Percentiles rank a stretch among this genome's conserved stretches.
Evolutionary conservation across 2,329 filamentous ascomycete species (phyloP).

Genomic region (Xylaria sp.): DNA sequence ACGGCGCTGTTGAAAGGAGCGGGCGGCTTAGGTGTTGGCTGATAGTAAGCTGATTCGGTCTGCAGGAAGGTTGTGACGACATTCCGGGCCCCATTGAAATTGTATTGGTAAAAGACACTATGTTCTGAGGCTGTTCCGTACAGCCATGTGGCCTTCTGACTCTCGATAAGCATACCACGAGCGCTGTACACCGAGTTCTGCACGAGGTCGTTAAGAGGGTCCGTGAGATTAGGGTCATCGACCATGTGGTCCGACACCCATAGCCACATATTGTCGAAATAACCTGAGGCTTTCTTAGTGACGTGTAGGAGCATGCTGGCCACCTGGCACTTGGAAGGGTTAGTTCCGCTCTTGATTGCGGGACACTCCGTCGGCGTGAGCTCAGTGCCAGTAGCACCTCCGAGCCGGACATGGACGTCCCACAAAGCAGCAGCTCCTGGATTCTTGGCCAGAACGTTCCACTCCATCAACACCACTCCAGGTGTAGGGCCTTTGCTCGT

Average conservation of each 20-base stretch:
- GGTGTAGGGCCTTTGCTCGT: conserved; percentile 68
- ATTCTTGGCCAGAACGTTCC: conserved; percentile 62
- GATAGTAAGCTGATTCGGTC: conserved; percentile 78
- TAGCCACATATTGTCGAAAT: conserved; percentile 60
- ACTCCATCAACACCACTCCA: conserved; percentile 72
- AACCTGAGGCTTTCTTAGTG: conserved; percentile 53
- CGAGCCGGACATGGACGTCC: conserved; percentile 82
- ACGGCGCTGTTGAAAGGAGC: conserved; percentile 63
- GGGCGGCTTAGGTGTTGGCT: conserved; percentile 70
- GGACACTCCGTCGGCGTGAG: conserved; percentile 72
- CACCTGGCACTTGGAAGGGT: conserved; percentile 53
- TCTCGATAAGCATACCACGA: conserved; percentile 62
- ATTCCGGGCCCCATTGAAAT: conserved; percentile 69
- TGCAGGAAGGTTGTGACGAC: conserved; percentile 74
- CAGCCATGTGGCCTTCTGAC: conserved; percentile 64
- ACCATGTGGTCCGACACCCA: conserved; percentile 62
- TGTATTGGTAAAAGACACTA: conserved; percentile 75
- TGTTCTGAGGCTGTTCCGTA: conserved; percentile 75
- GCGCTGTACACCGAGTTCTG: conserved; percentile 56
- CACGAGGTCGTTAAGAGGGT: conserved; percentile 3
- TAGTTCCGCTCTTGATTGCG: conserved; percentile 53
- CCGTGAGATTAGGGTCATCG: conserved; percentile 54
- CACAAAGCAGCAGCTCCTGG: conserved; percentile 68
- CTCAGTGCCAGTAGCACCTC: conserved; percentile 76
- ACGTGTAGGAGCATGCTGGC: conserved; percentile 59